Conservation (phyloP, 1,284 basidiomycete species). For the Ceratobasidium sp. region DNA sequence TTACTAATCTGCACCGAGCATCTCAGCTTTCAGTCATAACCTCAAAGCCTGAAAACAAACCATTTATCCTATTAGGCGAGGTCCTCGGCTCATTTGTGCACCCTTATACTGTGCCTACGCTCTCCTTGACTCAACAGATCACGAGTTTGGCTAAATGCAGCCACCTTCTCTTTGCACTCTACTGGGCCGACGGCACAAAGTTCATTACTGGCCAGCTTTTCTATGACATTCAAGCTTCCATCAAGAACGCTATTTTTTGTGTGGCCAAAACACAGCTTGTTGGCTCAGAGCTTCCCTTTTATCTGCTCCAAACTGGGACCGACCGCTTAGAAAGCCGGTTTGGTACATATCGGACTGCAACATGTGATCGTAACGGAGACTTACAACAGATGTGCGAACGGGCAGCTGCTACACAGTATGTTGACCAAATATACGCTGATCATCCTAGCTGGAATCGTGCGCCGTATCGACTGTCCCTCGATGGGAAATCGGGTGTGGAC, state of each 20-base stretch:
- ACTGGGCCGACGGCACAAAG: conserved; percentile 12
- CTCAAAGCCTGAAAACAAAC: neutral
- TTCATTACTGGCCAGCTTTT: conserved; percentile 54
- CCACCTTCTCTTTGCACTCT: conserved; percentile 14
- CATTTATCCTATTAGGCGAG: conserved; percentile 8
- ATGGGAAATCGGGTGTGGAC: conserved; percentile 42
- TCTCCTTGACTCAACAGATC: neutral
- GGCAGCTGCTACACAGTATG: neutral
- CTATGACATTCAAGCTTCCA: conserved; percentile 51
- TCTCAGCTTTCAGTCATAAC: neutral
- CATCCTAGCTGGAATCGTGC: conserved; percentile 16
- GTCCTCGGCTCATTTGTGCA: neutral
- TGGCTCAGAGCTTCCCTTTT: conserved; percentile 48
- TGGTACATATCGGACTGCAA: conserved; percentile 47
- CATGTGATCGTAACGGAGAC: conserved; percentile 18
- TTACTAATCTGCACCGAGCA: neutral
- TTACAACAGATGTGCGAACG: neutral
- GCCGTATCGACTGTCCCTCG: conserved; percentile 10
- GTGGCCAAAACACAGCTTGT: conserved; percentile 53
- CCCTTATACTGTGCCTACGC: neutral
- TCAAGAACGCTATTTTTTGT: conserved; percentile 54
- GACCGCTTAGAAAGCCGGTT: conserved; percentile 53
- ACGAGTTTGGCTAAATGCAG: neutral
- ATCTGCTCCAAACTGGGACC: conserved; percentile 51
- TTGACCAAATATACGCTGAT: neutral